Evolutionary conservation across 768 basidiomycete genomes (phyloP).

Genomic region (Chiua virens): DNA sequence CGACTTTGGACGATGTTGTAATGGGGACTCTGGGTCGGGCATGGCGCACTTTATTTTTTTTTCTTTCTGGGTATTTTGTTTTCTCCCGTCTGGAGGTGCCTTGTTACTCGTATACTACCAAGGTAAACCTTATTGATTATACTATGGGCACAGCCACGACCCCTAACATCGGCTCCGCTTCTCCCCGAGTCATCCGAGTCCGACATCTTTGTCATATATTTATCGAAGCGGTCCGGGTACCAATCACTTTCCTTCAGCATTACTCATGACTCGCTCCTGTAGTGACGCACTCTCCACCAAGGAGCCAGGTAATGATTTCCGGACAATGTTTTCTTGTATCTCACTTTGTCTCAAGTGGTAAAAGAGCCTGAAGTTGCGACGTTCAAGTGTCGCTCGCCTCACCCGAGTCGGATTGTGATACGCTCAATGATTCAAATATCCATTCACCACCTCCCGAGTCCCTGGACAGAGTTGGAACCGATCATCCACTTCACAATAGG

Average conservation of each 20-base stretch:
- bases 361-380: background rate
- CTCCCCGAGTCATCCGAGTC: background rate
- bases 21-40: background rate
- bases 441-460: background rate
- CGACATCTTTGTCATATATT: background rate
- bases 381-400: slow-evolving; percentile 12
- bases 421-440: slow-evolving; percentile 1
- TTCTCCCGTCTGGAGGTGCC: too few species aligned
- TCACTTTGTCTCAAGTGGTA: slow-evolving; percentile 3
- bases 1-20: background rate
- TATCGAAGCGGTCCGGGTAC: too few species aligned
- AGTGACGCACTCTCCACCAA: background rate
- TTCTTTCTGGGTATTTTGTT: background rate
- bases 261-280: background rate
- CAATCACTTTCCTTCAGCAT: too few species aligned
- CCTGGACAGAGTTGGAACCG: background rate
- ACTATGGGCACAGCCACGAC: slow-evolving; percentile 1
- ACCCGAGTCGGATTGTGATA: background rate
- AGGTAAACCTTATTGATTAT: too few species aligned
- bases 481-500: background rate
- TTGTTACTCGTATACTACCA: too few species aligned
- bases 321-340: too few species aligned
- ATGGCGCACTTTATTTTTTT: too few species aligned
- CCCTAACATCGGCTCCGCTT: slow-evolving; percentile 4
- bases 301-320: slow-evolving; percentile 1